phyloP scores from a whole-genome alignment of 108 stramenopile species.

The Bacterosira constricta region DNA sequence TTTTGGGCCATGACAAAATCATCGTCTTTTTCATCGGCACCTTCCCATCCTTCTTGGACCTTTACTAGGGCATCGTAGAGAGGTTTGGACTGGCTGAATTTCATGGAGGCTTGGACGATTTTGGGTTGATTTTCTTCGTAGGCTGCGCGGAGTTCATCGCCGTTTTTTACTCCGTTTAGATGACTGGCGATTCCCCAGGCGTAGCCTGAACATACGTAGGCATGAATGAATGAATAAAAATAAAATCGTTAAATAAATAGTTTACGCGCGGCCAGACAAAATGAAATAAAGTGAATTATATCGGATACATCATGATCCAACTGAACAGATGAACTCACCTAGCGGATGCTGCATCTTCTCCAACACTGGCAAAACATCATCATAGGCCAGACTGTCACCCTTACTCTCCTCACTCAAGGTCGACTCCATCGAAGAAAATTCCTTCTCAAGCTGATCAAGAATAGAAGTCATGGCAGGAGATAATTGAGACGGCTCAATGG shows the following conservation, averaged over 20 bases:
- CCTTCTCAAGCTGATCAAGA: conserved; percentile 65
- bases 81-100: conserved; percentile 86
- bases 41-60: conserved; percentile 60
- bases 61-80: conserved; percentile 88
- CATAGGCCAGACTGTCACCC: conserved; percentile 25
- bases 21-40: conserved; percentile 17
- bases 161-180: conserved; percentile 96
- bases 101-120: conserved; percentile 88
- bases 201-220: conserved; percentile 58
- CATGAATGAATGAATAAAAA: conserved; percentile 24
- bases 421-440: conserved; percentile 75
- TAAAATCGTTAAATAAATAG: neutral
- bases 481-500: conserved; percentile 79
- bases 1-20: conserved; percentile 69
- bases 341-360: conserved; percentile 78
- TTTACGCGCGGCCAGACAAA: conserved; percentile 31
- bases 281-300: conserved; percentile 8
- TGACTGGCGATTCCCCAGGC: conserved; percentile 98
- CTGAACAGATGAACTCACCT: conserved; percentile 37
- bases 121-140: conserved; percentile 93
- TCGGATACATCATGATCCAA: conserved; percentile 17
- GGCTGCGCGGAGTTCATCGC: conserved; percentile 89
- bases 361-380: conserved; percentile 78
- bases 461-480: conserved; percentile 82
- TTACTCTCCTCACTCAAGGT: conserved; percentile 22